Percentiles rank a stretch among this genome's conserved stretches.
These are phyloP conservation scores for Neofusicoccum parvum DNA, from an alignment of 2,329 filamentous ascomycete species.

Conservation along the genomic window DNA sequence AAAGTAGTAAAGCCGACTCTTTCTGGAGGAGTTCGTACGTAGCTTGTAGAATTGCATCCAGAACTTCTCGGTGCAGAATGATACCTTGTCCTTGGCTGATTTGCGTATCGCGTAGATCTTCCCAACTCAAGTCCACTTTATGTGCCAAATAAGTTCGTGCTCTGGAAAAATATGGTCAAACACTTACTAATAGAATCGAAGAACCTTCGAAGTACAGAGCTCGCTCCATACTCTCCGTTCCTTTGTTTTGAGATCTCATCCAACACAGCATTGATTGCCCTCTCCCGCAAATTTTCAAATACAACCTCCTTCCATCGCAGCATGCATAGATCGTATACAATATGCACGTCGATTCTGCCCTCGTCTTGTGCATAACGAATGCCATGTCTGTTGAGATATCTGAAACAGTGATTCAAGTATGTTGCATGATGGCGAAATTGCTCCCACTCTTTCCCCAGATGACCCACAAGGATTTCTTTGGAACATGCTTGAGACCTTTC, in stretches of 20 bases:
- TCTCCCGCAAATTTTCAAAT: not conserved
- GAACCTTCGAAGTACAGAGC: not conserved
- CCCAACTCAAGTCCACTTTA: not conserved
- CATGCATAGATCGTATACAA: not conserved
- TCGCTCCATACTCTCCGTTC: not conserved
- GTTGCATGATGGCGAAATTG: too few relatives aligned
- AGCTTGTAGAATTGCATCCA: not conserved
- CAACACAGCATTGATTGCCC: not conserved
- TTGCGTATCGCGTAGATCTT: too few relatives aligned
- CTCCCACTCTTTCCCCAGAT: too few relatives aligned
- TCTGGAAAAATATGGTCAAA: not conserved
- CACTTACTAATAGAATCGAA: not conserved
- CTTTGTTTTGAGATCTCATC: not conserved
- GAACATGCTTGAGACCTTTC: too few relatives aligned
- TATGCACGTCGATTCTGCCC: too few relatives aligned
- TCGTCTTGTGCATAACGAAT: too few relatives aligned
- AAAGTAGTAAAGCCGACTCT: not conserved
- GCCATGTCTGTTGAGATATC: too few relatives aligned
- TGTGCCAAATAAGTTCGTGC: not conserved
- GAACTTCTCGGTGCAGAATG: not conserved
- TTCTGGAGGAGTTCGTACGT: not conserved
- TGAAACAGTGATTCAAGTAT: too few relatives aligned
- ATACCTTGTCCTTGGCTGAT: not conserved
- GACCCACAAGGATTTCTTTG: too few relatives aligned
- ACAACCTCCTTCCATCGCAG: not conserved